Evolutionary conservation across 257 asterid genomes (phyloP), one percentile per base, ranked within the genome.

Genomic region (Nicotiana otophora): DNA sequence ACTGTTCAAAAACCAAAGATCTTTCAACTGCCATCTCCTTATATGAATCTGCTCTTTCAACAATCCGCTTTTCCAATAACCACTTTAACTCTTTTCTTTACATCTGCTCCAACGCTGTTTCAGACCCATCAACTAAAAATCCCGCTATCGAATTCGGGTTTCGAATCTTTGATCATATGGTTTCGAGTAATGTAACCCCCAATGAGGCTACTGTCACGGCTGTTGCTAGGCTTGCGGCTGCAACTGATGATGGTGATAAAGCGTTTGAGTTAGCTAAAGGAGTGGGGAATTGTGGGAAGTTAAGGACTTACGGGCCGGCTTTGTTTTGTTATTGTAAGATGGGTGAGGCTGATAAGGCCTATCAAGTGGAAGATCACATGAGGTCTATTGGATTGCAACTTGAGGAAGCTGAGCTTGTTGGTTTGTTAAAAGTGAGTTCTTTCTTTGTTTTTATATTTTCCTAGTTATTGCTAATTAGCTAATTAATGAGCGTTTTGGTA

Each of bases 181-280:
- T 66, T 61, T 61, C 84, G 54, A 61, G 83, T 33, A 77, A 83
- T 10, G 80, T 92, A 82, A 88, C 67, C 85, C 93, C 95, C 4
- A 92, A 92, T 70, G 98, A 92, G 88, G 99, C 98, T 28, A 95
- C 98, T 51, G 84, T 90, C 85, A 91, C 98, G 57, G 94, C 98
- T 9, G 81, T 92, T 4, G 92, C 98, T 20, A 85, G 99, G 82
- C 89, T 95, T 64, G 97, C 97, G 28, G 95, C 97, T 19, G 94
- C 97, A 10, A 92, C 87, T 82, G 95, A 92, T 10, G 97, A 95
- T 3, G 99, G 96, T 1, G 95, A 94, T 54, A 87, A 85, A 34
- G 97, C 99, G 2, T 92, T 95, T 82, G 92, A 92, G 87, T 91
- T 95, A 30, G 97, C 97, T 4, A 93, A 91, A 88, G 88, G 92